Evolutionary conservation across 192 early-diverging fungal species (phyloP), one percentile per base, ranked within the genome.

Genomic region (Entomortierella lignicola): DNA sequence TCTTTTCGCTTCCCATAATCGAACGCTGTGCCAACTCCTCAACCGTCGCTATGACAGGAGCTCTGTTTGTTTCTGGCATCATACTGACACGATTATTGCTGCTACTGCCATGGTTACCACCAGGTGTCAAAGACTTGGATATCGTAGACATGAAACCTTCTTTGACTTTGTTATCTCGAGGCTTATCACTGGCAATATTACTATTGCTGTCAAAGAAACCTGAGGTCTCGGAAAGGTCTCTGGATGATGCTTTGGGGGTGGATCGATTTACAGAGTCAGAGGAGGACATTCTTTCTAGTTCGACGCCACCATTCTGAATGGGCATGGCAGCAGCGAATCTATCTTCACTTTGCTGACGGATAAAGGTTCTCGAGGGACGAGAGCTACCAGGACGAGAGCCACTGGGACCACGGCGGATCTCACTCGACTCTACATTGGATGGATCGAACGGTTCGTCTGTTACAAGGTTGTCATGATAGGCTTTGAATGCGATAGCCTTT

Each of bases 91-190:
- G 2, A n/a, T 30, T 27, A 20, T 25, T 34, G 39, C 27, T 39
- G 21, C 43, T 47, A 21, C 25, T 23, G 25, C 59, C 55, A 10
- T 65, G 43, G 47, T 15, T 13, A 11, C 69, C 66, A 18, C 63
- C 21, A 2, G 30, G n/a, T 26, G 39, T n/a, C n/a, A n/a, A n/a
- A 58, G 66, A 53, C 52, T 77, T 77, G n/a, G 71, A 65, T 41
- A 77, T 69, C 7, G 50, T 60, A n/a, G 60, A 39, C 2, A 53
- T 39, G 18, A 61, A n/a, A 15, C 54, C 53, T 8, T 75, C 72
- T n/a, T 68, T 68, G 1, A 63, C 20, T 44, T 75, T 75, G 21
- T 25, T 44, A 21, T 64, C 52, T 23, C 63, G 63, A 18, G 32
- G 41, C 21, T 44, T 66, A 41, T 18, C 43, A 18, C 12, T 52